These are phyloP conservation scores for Pythium sp. DNA, from an alignment of 352 stramenopile genomes.

Conservation along the genomic window DNA sequence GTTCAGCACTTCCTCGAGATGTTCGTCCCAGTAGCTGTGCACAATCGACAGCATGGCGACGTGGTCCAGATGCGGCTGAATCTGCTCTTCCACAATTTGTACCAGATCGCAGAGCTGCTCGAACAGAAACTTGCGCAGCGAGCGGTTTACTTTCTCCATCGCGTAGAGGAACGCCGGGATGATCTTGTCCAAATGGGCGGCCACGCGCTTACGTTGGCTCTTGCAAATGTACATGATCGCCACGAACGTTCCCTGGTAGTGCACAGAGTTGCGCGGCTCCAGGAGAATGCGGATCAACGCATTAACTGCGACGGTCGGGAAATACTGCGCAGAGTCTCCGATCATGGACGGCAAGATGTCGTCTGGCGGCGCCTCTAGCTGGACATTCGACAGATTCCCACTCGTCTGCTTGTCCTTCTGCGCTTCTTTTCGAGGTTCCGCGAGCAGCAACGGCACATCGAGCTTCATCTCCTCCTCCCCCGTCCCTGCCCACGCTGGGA, in stretches of 20 bases:
- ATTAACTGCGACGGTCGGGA: constrained; percentile 95
- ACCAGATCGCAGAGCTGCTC: constrained; percentile 96
- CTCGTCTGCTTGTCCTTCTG: constrained; percentile 77
- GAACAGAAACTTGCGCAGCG: constrained; percentile 93
- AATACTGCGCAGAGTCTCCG: constrained; percentile 91
- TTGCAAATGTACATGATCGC: constrained; percentile 99
- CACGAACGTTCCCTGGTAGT: constrained; percentile 97
- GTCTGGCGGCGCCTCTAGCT: constrained; percentile 61
- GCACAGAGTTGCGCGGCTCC: constrained; percentile 93
- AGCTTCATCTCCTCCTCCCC: constrained; percentile 48
- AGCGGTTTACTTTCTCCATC: constrained; percentile 86
- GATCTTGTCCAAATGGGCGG: constrained; percentile 95
- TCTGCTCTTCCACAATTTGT: constrained; percentile 95
- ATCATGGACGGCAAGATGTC: constrained; percentile 84
- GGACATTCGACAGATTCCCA: constrained; percentile 58
- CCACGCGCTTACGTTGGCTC: constrained; percentile 91
- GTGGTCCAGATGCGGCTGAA: constrained; percentile 89
- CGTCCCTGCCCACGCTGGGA: constrained; percentile 13
- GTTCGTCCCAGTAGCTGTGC: constrained; percentile 86
- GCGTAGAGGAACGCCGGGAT: constrained; percentile 97
- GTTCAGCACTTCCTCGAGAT: constrained; percentile 96
- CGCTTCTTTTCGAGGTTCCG: constrained; percentile 48
- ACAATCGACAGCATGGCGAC: constrained; percentile 82
- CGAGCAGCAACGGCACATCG: constrained; percentile 49
- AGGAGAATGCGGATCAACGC: constrained; percentile 97